These are phyloP conservation scores for Colletotrichum melonis DNA, from an alignment of 2,329 filamentous ascomycete genomes.

Conservation along the genomic window DNA sequence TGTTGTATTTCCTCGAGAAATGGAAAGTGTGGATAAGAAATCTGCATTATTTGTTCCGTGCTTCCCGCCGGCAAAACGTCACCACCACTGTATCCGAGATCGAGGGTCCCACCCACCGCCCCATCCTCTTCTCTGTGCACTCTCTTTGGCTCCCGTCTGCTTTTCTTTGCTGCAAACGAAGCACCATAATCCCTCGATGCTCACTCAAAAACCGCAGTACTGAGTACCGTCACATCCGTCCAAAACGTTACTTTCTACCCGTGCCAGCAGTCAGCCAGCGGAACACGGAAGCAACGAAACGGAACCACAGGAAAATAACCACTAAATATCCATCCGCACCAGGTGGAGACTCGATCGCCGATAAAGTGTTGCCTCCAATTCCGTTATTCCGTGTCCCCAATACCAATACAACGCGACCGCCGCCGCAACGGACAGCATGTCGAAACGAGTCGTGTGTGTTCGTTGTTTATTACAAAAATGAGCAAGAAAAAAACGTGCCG, in stretches of 20 bases:
- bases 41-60: slow-evolving; percentile 12
- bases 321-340: not conserved
- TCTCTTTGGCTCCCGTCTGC: not conserved
- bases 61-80: slow-evolving; percentile 26
- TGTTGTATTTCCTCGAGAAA: no score
- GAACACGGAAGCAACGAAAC: not conserved
- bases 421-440: not conserved
- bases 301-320: not conserved
- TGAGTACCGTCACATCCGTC: not conserved
- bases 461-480: not conserved
- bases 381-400: not conserved
- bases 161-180: no score
- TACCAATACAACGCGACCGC: not conserved
- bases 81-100: slow-evolving; percentile 34
- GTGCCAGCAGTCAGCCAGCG: no score
- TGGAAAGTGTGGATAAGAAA: not conserved
- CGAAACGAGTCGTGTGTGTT: not conserved
- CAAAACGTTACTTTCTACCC: not conserved
- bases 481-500: not conserved
- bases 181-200: not conserved
- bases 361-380: slow-evolving; percentile 3
- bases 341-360: slow-evolving; percentile 13
- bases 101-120: not conserved
- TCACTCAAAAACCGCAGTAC: not conserved
- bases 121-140: not conserved